Evolutionary conservation across 768 basidiomycete species (phyloP), one percentile per base, ranked within the genome.

Genomic region (Gyrodon lividus): DNA sequence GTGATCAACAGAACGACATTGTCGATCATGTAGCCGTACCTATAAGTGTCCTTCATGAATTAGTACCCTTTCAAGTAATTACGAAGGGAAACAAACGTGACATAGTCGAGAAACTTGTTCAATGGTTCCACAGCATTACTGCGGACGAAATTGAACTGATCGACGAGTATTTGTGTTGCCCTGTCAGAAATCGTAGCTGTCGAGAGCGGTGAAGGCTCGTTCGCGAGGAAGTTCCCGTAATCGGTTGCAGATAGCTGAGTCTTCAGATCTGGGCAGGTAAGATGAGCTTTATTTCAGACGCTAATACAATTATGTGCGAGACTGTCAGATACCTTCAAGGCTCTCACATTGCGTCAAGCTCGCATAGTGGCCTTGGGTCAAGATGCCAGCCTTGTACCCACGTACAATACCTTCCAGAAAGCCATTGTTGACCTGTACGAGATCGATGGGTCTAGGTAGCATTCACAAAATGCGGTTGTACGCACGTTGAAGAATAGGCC

Each of bases 21-120:
- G 82, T 99, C 97, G 66, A 99, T 98, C 97, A 99, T 99, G 73
- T 98, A 99, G 26, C 85, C 93, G 68, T 97, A 97, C 40, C 94
- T 97, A 70, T 54, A 45, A 48, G 35, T 51, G 41, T 46, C 23
- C 24, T 38, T 33, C 39, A 17, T 28, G 41, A 34, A 52, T 57
- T 46, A 58, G 45, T 31, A 41, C 6, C 28, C 44, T 24, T 26
- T 5, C 38, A 28, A 46, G 43, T 22, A 49, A 51, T 33, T 33
- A 43, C 33, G 48, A 30, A 50, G 26, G 17, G 55, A 22, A 16
- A 80, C 91, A 59, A 72, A 98, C 89, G 95, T 98, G 73, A 99
- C 91, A 70, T 98, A 99, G 63, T 98, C 97, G 54, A 99, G 76
- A 68, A 99, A 98, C 62, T 87, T 96, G 66, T 83, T 81, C 50